These are phyloP conservation scores for Fragaria nilgerrensis DNA, from an alignment of 306 rosid species.

Conservation along the genomic window DNA sequence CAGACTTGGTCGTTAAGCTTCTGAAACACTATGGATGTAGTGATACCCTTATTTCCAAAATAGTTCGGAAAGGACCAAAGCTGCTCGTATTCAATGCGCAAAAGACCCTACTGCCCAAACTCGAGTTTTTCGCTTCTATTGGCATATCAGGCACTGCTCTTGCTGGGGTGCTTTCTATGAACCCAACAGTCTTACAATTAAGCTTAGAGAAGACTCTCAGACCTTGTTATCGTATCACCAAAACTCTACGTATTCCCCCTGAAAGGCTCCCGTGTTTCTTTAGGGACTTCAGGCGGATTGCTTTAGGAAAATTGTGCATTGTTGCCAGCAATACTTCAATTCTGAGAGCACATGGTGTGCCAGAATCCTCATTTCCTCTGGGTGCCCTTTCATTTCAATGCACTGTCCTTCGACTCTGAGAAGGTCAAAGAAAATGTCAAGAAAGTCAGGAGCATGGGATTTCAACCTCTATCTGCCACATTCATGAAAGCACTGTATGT, in stretches of 20 bases:
- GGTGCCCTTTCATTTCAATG: not conserved
- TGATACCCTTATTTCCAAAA: not conserved
- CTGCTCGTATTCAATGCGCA: conserved; percentile 1
- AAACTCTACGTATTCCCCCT: not conserved
- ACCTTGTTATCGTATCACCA: conserved; percentile 11
- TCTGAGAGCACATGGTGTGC: conserved; percentile 2
- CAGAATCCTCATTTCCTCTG: not conserved
- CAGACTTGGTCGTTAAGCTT: conserved; percentile 5
- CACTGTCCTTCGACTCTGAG: not conserved
- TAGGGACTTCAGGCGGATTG: not conserved
- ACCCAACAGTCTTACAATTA: not conserved
- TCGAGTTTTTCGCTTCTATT: conserved; percentile 19
- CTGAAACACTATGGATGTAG: conserved; percentile 1
- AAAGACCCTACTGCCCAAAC: not conserved
- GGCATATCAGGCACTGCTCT: conserved; percentile 16
- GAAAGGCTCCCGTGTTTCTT: not conserved
- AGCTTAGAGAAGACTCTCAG: conserved; percentile 16
- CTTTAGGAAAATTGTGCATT: not conserved
- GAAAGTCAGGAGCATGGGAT: conserved; percentile 26
- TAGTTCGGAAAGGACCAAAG: not conserved
- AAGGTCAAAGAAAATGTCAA: conserved; percentile 14
- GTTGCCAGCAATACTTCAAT: not conserved
- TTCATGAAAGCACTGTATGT: conserved; percentile 31
- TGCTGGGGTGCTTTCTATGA: not conserved
- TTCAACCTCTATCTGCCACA: conserved; percentile 12